Base-by-base conservation (phyloP, 306 rosid species). In the Phaseolus lunatus region DNA sequence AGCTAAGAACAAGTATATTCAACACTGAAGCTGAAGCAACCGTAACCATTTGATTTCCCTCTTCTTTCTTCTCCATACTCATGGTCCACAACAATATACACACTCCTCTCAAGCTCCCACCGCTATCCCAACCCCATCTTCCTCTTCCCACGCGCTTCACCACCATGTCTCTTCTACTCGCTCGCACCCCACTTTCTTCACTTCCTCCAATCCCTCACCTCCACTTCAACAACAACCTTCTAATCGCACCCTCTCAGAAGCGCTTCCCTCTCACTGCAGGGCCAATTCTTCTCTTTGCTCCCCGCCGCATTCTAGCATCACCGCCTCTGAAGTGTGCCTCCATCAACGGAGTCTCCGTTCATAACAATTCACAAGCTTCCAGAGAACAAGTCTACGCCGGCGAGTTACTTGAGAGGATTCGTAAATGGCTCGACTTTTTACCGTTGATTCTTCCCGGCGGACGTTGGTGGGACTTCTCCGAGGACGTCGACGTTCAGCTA, bases 401-500 rank as follows among this genome's bases (percentile, higher is more conserved):
- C 52, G 85, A 82, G 35, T 29, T 84, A 23, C 10, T 77, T 2
- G 82, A 86, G 39, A 69, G 53, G 76, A 72, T 90, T 11, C 78
- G 84, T 33, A 75, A 81, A 76, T 84, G 79, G 78, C 5, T 85
- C 39, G 66, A 54, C 5, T 65, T 83, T 27, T 4, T 88, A 18
- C 85, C 86, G 24, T 85, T 88, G 3, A 74, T 95, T 47, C 67
- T 90, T 1, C 97, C 97, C 2, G 97, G 97, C 23, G 98, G 97
- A 2, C 71, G 67, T 7, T 95, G 98, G 97, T 95, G 98, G 97
- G 79, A 77, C 70, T 88, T 92, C 84, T 83, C 88, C 68, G 81
- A 83, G 15, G 97, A 82, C 3, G 88, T 70, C 9, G 87, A 88
- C 4, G 53, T 84, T 57, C 83, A 49, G 53, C 14, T 82, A 23